Evolutionary conservation across 2,329 filamentous ascomycete genomes (phyloP), one percentile per base, ranked within the genome.

Genomic region (Phyllosticta citrichinensis): DNA sequence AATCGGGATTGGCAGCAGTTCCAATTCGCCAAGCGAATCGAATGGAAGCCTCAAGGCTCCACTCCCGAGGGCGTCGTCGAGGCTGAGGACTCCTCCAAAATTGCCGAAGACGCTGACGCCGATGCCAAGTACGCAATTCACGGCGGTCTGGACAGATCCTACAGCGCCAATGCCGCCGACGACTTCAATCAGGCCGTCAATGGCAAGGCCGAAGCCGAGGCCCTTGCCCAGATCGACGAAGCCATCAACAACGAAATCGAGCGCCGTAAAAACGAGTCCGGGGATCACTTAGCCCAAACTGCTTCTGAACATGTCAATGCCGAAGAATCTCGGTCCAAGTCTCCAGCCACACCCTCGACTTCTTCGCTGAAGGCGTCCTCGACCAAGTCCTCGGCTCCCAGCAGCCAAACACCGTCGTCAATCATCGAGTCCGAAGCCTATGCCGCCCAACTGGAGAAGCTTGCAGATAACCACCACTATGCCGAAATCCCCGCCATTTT

Each of bases 1-100:
- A 87, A 91, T 57, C 85, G 87, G 66, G 92, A 97, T 72, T 96
- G 91, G 91, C 87, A 87, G 52, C 91, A 96, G 73, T 95, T 91
- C 69, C 89, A 96, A 73, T 92, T 95, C 72, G 88, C 87, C 61
- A 88, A 91, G 74, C 83, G 87, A 65, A 90, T 97, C 68, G 92
- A 94, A 71, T 96, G 92, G 90, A 92, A 94, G 79, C 81, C 77
- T 40, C 72, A 75, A 52, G 73, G 72, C 22, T 68, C 72, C 9
- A 67, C 74, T 14, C 71, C 75, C 11, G 73, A 73, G 55, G 67
- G 66, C 20, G 65, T 78, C 2, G 75, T 77, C 56, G 69, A 71
- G 17, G 70, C 72, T 57, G 71, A 76, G 25, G 67, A 63, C 60
- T 40, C 59, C 12, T 14, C 54, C 5, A 67, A 66, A 60, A 66